A percentile compares a stretch with the other conserved stretches of the same genome.
Evolutionary conservation across 2,329 filamentous ascomycete species (phyloP).

Genomic region (Cladosporium sp.): DNA sequence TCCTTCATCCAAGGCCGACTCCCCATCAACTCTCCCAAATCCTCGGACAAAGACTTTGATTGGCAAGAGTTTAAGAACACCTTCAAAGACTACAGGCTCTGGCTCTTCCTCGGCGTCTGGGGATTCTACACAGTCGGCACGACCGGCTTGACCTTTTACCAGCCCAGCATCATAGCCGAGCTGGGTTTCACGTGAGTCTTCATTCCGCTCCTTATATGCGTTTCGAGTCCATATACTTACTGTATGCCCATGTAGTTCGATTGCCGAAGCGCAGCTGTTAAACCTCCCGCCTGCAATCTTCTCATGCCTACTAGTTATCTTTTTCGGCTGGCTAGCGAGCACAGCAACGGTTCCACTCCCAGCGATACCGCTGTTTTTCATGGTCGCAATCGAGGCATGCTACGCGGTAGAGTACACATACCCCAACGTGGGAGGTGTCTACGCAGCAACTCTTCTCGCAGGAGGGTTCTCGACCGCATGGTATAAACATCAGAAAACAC

Average conservation of each 20-base stretch:
- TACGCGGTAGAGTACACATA: conserved; percentile 21
- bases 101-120: conserved; percentile 52
- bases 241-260: conserved; percentile 5
- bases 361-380: conserved; percentile 11
- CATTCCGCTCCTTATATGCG: not conserved
- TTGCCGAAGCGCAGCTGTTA: conserved; percentile 23
- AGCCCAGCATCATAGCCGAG: conserved; percentile 43
- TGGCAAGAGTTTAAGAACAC: conserved; percentile 43
- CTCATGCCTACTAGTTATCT: conserved; percentile 18
- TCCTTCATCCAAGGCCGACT: conserved; percentile 53
- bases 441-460: conserved; percentile 22
- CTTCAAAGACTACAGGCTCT: conserved; percentile 46
- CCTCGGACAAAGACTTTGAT: conserved; percentile 45
- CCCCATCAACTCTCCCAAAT: conserved; percentile 46
- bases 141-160: conserved; percentile 48
- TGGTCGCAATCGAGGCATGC: conserved; percentile 19
- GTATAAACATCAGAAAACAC: not conserved
- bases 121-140: conserved; percentile 52
- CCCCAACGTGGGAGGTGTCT: conserved; percentile 21
- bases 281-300: conserved; percentile 23
- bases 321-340: conserved; percentile 23
- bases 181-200: conserved; percentile 24
- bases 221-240: not conserved
- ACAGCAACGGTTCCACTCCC: not conserved
- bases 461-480: conserved; percentile 9